Base-by-base conservation (phyloP, 1,284 basidiomycete genomes). In the Pholiota adiposa region DNA sequence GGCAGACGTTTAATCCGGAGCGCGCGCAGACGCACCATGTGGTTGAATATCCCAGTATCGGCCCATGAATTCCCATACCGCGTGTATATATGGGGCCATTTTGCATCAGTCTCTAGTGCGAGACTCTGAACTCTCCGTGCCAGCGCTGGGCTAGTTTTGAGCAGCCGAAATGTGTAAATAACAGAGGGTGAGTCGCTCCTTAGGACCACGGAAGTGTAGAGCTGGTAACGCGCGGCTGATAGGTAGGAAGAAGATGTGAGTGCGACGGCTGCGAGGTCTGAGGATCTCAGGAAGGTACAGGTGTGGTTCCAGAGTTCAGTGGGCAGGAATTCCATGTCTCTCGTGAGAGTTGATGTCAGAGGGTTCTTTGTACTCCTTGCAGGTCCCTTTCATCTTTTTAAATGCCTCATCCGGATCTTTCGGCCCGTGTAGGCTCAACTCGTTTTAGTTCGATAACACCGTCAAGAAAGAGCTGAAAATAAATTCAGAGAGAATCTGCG, bases 251-350 rank as follows among this genome's bases (percentile, higher is more conserved):
- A 49, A 0, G 59, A 56, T 12, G 56, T 51, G 27, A 54, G 36
- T 6, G 56, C 59, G 23, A 61, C 40, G 18, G 51, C 52, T n/a
- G 60, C 43, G n/a, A 61, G 55, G 21, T 58, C 55, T 11, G 44
- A 31, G 25, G 27, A 38, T 16, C 19, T 33, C 14, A 61, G 60
- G 40, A 61, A 54, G 23, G 31, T 34, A 34, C 56, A 57, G 48
- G 49, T 53, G 38, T 58, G 52, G 56, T 33, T 51, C 52, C 33
- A 40, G 11, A 62, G 56, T 25, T 54, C 48, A 21, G 19, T 29
- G 41, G 56, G 56, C 25, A 62, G 46, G 23, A 9, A 16, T 27
- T 58, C 49, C 56, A 58, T 57, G 14, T 38, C 36, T 38, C 40
- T 14, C 36, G 41, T 54, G 54, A 34, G 27, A 27, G 54, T 36